phyloP scores from a whole-genome alignment of 768 basidiomycete species.

The Suillus fuscotomentosus region DNA sequence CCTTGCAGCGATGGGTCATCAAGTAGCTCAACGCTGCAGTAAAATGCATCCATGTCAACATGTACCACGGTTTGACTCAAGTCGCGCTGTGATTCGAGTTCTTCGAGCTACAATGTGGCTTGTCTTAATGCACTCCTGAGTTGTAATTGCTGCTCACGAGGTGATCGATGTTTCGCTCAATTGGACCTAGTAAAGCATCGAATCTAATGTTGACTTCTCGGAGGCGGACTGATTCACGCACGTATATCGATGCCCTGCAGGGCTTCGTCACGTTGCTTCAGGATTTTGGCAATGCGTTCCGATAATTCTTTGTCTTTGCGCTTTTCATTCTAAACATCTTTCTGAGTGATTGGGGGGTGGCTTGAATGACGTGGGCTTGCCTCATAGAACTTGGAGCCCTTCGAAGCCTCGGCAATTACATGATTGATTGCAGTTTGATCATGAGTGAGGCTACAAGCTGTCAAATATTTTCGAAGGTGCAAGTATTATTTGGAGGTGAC shows the following conservation, averaged over 20 bases:
- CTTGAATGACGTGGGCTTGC: constrained; percentile 34
- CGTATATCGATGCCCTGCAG: constrained; percentile 56
- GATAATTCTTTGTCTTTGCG: constrained; percentile 85
- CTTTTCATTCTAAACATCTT: constrained; percentile 71
- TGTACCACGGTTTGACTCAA: constrained; percentile 85
- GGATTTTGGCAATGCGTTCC: constrained; percentile 66
- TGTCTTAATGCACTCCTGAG: background rate
- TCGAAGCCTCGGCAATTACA: constrained; percentile 87
- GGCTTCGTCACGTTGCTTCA: constrained; percentile 61
- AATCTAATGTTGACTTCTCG: constrained; percentile 10
- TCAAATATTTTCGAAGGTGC: constrained; percentile 10
- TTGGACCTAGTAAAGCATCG: constrained; percentile 38
- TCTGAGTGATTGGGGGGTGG: constrained; percentile 1
- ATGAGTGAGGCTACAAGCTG: constrained; percentile 52
- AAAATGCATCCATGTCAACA: constrained; percentile 96
- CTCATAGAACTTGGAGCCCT: constrained; percentile 92
- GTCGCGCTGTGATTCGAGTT: constrained; percentile 76
- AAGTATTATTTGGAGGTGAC: constrained; percentile 20
- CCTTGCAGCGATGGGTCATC: constrained; percentile 61
- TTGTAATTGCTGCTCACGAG: constrained; percentile 48
- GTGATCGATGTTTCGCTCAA: constrained; percentile 68
- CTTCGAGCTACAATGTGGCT: constrained; percentile 42
- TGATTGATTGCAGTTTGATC: constrained; percentile 85
- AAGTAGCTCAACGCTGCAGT: constrained; percentile 74
- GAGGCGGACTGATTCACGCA: constrained; percentile 31